Base-by-base conservation (phyloP, 1,284 basidiomycete genomes). In the Ceratobasidium sp. region DNA sequence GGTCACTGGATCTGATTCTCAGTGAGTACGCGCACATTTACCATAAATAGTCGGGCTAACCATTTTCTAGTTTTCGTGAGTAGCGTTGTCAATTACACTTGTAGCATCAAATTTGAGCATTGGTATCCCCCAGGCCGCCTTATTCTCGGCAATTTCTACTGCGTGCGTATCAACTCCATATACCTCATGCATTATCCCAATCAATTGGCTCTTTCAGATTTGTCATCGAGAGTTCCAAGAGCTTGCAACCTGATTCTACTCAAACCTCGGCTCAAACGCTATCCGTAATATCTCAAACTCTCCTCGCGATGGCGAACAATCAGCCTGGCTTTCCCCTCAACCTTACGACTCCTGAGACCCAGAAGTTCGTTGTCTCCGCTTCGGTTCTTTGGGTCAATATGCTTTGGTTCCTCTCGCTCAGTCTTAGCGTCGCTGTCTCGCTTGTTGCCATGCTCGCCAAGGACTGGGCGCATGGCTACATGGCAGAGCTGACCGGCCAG, bases 111-210 rank as follows among this genome's bases (percentile, higher is more conserved):
- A 12, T 9, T n/a, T 54, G 18, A 54, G 3, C 11, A 5, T 12
- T 40, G n/a, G 18, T 11, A 7, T 7, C 21, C n/a, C 2, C 18
- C 21, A 66, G 63, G 63, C 63, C 0, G 63, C 63, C 3, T 21
- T 66, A 14, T 66, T 66, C 36, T 66, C 63, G 14, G 63, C 63
- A 9, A 49, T 66, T 6, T 42, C 33, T 7, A 53, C 63, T 2
- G 63, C 63, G 63, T 66, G 11, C 3, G 38, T 61, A 30, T 8
- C 18, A 21, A 33, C 23, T 21, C 6, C 44, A 25, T 11, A 25
- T 36, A 7, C 23, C 2, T 63, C n/a, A 33, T 16, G 1, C 6
- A 21, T 9, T 36, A 23, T 14, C 9, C 46, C 18, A 30, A 28
- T 38, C 6, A 36, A n/a, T 56, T 33, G 28, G 33, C 16, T 6